Percentiles rank a stretch among this genome's conserved stretches.
Conservation (phyloP, 2,329 filamentous ascomycete genomes). For the Fusarium guadeloupense region DNA sequence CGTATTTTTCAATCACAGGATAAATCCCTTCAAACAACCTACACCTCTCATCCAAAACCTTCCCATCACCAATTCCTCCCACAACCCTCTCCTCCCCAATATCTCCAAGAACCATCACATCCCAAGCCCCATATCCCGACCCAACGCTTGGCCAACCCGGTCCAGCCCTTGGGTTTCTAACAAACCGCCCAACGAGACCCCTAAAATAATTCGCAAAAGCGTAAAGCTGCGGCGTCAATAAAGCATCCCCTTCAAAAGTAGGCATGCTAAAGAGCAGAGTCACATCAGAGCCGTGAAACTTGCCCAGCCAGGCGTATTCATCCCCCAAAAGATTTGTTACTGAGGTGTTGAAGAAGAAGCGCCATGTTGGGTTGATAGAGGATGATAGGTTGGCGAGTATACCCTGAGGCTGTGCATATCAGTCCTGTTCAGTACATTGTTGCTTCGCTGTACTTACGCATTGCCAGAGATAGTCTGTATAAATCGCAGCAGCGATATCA, state of each 20-base stretch:
- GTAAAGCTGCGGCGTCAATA: conserved; percentile 34
- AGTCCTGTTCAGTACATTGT: background rate
- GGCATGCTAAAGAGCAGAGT: conserved; percentile 37
- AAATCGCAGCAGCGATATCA: conserved; percentile 40
- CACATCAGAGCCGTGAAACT: conserved; percentile 43
- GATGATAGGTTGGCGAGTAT: conserved; percentile 37
- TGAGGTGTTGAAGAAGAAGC: conserved; percentile 42
- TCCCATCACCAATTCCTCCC: conserved; percentile 31
- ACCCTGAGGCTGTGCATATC: conserved; percentile 35
- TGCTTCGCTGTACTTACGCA: conserved; percentile 40
- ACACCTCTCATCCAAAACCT: conserved; percentile 33
- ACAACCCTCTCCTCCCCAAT: conserved; percentile 4
- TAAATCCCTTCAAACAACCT: conserved; percentile 29
- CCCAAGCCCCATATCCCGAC: conserved; percentile 31
- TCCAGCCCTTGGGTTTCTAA: conserved; percentile 35
- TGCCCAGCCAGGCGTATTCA: conserved; percentile 37
- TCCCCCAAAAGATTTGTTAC: conserved; percentile 29
- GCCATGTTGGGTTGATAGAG: conserved; percentile 38
- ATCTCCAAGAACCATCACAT: conserved; percentile 38
- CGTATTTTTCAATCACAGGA: conserved; percentile 24
- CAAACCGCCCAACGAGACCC: conserved; percentile 37
- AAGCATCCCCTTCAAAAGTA: conserved; percentile 15
- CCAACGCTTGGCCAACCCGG: conserved; percentile 42
- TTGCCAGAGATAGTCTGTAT: conserved; percentile 42
- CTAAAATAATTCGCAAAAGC: conserved; percentile 38